phyloP scores from a whole-genome alignment of 495 filamentous ascomycete genomes.

The Hypoxylon crocopeplum region DNA sequence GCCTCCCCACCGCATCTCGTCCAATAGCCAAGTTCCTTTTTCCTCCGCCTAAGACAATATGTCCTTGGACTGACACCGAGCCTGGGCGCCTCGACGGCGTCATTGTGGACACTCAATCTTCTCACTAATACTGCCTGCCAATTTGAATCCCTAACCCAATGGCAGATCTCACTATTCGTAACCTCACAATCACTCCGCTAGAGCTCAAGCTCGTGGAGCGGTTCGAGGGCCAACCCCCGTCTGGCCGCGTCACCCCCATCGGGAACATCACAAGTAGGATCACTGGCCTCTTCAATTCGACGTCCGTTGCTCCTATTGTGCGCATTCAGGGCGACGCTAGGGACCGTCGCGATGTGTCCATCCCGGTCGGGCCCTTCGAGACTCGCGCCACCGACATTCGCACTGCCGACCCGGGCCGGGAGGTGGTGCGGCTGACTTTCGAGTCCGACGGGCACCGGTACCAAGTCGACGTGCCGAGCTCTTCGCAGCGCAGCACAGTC shows the following conservation, averaged over 20 bases:
- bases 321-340: slow-evolving; percentile 30
- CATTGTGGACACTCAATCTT: slow-evolving; percentile 10
- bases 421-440: slow-evolving; percentile 56
- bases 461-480: slow-evolving; percentile 46
- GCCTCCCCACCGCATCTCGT: slow-evolving; percentile 18
- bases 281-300: slow-evolving; percentile 49
- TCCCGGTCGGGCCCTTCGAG: slow-evolving; percentile 49
- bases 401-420: slow-evolving; percentile 44
- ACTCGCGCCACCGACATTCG: slow-evolving; percentile 43
- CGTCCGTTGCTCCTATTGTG: slow-evolving; percentile 32
- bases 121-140: slow-evolving; percentile 1
- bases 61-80: too few species aligned
- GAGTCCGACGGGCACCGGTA: slow-evolving; percentile 48
- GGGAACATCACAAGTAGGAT: slow-evolving; percentile 61
- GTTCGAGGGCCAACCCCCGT: slow-evolving; percentile 59
- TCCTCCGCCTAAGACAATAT: slow-evolving; percentile 16
- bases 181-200: slow-evolving; percentile 77
- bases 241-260: slow-evolving; percentile 44
- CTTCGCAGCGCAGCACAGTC: slow-evolving; percentile 44
- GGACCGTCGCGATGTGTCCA: slow-evolving; percentile 43
- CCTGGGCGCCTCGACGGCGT: slow-evolving; percentile 20
- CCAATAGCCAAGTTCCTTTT: slow-evolving; percentile 19
- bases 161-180: slow-evolving; percentile 77
- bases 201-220: slow-evolving; percentile 77
- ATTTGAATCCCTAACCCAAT: slow-evolving; percentile 23